Base-by-base conservation (phyloP, 768 basidiomycete species). In the Xerocomellus chrysenteron region DNA sequence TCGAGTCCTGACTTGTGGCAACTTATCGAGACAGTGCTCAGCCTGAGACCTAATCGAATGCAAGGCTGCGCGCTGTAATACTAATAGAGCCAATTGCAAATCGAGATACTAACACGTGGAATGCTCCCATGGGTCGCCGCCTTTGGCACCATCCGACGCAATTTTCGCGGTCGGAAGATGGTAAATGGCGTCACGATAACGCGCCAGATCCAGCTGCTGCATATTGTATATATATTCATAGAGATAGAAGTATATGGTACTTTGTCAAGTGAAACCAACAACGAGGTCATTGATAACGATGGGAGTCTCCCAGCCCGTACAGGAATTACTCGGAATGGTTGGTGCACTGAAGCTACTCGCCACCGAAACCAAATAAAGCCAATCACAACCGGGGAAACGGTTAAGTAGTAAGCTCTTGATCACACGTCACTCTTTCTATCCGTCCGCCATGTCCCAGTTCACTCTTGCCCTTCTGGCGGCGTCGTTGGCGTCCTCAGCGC, bases 381-480 rank as follows among this genome's bases (percentile, higher is more conserved):
- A 72, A 73, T 39, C 35, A 65, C 26, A 6, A 50, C 47, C 7
- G 33, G 14, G 28, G 45, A 46, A 65, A 44, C 32, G 32, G 57
- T 69, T 66, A 70, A 72, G 61, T 68, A 68, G 56, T 41, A 21
- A 54, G 60, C 52, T 9, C 51, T 33, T n/a, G 14, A 33, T 35
- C 5, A 13, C 36, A n/a, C 58, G 46, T 37, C 2, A 24, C 52
- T 58, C 54, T 61, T 59, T 55, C 43, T 50, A 58, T 60, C 59
- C 62, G 52, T 24, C 73, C 57, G 69, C 40, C 70, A 75, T 76
- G 68, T 71, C 72, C 51, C 68, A 66, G 13, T 33, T 78, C 43
- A 52, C 65, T 49, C 58, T 75, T 26, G 63, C 71, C 28, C 57
- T 80, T 14, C 58, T 78, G 61, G 77, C 71, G 56, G 75, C 67